Evolutionary conservation across 306 rosid genomes (phyloP).

Genomic region (Mucuna pruriens): DNA sequence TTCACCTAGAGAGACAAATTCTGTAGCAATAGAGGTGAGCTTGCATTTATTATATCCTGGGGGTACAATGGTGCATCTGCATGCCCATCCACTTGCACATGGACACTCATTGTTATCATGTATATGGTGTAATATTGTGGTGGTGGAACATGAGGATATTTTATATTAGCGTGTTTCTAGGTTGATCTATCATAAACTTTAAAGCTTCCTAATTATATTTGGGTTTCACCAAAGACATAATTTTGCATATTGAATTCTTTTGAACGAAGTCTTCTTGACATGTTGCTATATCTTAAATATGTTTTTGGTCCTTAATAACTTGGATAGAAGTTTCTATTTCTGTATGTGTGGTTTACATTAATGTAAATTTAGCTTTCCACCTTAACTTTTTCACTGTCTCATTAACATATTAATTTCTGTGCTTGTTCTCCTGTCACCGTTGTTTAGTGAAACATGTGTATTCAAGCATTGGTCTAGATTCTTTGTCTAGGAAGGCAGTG

Average conservation of each 20-base stretch:
- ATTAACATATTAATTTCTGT: neutral
- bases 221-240: conserved; percentile 19
- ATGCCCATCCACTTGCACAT: neutral
- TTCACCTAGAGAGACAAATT: conserved; percentile 39
- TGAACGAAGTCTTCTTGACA: neutral
- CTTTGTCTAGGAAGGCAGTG: neutral
- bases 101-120: neutral
- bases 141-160: neutral
- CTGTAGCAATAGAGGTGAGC: conserved; percentile 54
- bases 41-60: neutral
- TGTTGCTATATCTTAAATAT: neutral
- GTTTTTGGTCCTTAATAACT: neutral
- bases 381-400: neutral
- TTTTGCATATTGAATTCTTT: conserved; percentile 15
- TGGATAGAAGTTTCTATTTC: neutral
- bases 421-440: neutral
- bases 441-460: neutral
- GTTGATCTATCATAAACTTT: neutral
- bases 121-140: neutral
- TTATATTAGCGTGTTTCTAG: neutral
- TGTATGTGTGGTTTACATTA: neutral
- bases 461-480: neutral
- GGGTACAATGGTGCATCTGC: neutral
- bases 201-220: conserved; percentile 6
- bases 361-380: neutral